phyloP scores from a whole-genome alignment of 306 rosid genomes.

The Lagenaria siceraria region DNA sequence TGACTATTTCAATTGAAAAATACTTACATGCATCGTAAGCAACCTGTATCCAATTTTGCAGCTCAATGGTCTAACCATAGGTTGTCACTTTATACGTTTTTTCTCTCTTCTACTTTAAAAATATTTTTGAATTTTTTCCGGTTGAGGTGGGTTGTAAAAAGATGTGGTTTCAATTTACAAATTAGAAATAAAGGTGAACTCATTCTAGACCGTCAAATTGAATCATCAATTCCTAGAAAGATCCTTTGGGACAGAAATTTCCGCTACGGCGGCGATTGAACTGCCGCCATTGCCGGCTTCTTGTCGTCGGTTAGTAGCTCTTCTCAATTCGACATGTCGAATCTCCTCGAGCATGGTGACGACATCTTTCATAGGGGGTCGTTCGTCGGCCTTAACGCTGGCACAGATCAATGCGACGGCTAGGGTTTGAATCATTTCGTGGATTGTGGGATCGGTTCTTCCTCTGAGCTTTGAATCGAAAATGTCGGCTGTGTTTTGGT shows the following conservation, averaged over 20 bases:
- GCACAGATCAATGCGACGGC: slow-evolving; percentile 62
- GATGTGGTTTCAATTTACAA: neutral
- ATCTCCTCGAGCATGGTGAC: slow-evolving; percentile 75
- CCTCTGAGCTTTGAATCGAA: slow-evolving; percentile 65
- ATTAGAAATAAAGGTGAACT: neutral
- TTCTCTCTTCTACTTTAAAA: too few relatives aligned
- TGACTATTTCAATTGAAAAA: neutral
- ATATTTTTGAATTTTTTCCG: too few relatives aligned
- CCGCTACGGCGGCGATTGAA: slow-evolving; percentile 43
- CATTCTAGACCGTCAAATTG: neutral
- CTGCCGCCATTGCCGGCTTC: slow-evolving; percentile 26
- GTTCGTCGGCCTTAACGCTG: slow-evolving; percentile 33
- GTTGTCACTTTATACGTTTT: too few relatives aligned
- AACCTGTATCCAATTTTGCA: too few relatives aligned
- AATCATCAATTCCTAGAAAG: too few relatives aligned
- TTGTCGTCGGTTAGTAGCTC: slow-evolving; percentile 22
- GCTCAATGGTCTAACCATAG: too few relatives aligned
- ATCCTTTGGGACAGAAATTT: slow-evolving; percentile 36
- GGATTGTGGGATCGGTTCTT: slow-evolving; percentile 44
- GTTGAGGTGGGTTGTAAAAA: too few relatives aligned
- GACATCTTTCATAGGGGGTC: slow-evolving; percentile 74
- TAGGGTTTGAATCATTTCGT: slow-evolving; percentile 66
- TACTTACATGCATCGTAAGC: too few relatives aligned
- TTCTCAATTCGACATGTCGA: slow-evolving; percentile 26
- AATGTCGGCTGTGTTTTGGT: slow-evolving; percentile 36